These are phyloP conservation scores for Carex cristatella DNA, from an alignment of 176 grass and related monocot species.

Conservation along the genomic window DNA sequence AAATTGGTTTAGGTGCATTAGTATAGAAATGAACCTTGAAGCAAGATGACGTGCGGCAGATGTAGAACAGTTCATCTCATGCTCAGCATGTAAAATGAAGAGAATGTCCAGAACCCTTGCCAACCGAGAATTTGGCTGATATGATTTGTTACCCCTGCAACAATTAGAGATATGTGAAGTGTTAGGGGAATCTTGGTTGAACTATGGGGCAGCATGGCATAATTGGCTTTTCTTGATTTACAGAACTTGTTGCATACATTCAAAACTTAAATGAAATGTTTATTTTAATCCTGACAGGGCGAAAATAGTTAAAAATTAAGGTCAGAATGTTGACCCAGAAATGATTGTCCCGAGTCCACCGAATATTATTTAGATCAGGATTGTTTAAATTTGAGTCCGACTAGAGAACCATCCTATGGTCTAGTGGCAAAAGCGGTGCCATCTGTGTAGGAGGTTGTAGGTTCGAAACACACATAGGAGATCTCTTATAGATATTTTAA, in stretches of 20 bases:
- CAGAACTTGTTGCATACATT: neutral
- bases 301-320: neutral
- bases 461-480: no score
- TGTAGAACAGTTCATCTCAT: conserved; percentile 99
- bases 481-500: no score
- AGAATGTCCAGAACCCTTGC: conserved; percentile 80
- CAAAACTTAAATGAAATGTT: neutral
- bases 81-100: conserved; percentile 96
- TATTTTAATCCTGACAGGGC: neutral
- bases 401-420: no score
- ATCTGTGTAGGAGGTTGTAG: no score
- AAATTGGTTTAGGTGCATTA: conserved; percentile 3
- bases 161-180: neutral
- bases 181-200: neutral
- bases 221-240: neutral
- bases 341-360: neutral
- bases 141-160: conserved; percentile 71
- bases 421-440: no score
- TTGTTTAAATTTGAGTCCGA: neutral
- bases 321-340: neutral
- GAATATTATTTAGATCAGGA: neutral
- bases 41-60: conserved; percentile 97
- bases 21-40: conserved; percentile 57
- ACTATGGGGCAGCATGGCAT: neutral
- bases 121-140: conserved; percentile 83